These are phyloP conservation scores for Chlorella sp. DNA, from an alignment of 139 green algal genomes.

Conservation along the genomic window DNA sequence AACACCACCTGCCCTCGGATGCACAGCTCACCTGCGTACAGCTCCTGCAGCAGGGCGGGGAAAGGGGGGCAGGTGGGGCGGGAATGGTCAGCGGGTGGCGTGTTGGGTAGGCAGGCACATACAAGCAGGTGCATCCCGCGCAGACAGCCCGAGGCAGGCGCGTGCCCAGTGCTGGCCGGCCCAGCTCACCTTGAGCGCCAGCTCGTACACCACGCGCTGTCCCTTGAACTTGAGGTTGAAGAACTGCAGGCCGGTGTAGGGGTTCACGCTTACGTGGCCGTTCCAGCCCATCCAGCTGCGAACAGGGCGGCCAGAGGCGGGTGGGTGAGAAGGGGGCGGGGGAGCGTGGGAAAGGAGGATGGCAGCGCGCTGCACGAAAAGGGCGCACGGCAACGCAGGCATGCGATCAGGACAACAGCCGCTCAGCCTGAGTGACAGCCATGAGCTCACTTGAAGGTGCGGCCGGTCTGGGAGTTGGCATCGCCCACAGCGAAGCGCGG, in stretches of 20 bases:
- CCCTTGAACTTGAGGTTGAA: conserved; percentile 47
- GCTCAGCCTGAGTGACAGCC: too few relatives aligned
- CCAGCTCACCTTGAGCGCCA: conserved; percentile 29
- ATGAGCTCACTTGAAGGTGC: conserved; percentile 24
- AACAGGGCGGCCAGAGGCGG: neutral
- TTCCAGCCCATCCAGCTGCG: conserved; percentile 42
- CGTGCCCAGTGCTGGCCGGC: too few relatives aligned
- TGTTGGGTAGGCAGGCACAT: too few relatives aligned
- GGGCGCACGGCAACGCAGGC: too few relatives aligned
- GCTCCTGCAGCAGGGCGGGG: conserved; percentile 29
- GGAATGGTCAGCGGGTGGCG: too few relatives aligned
- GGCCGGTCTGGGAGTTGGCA: neutral
- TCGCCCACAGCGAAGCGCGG: conserved; percentile 16
- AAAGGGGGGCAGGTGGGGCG: too few relatives aligned
- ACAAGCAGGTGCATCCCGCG: too few relatives aligned
- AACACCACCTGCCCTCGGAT: too few relatives aligned
- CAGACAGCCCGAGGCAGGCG: too few relatives aligned
- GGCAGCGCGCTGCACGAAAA: too few relatives aligned
- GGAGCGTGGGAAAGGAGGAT: too few relatives aligned
- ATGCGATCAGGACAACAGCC: too few relatives aligned
- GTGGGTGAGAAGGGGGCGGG: neutral
- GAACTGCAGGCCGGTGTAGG: conserved; percentile 37
- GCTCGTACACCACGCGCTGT: conserved; percentile 48
- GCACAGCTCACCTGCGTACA: conserved; percentile 49
- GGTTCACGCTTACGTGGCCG: conserved; percentile 42